Base-by-base conservation (phyloP, 208 protist species). In the Hexamita inflata region DNA sequence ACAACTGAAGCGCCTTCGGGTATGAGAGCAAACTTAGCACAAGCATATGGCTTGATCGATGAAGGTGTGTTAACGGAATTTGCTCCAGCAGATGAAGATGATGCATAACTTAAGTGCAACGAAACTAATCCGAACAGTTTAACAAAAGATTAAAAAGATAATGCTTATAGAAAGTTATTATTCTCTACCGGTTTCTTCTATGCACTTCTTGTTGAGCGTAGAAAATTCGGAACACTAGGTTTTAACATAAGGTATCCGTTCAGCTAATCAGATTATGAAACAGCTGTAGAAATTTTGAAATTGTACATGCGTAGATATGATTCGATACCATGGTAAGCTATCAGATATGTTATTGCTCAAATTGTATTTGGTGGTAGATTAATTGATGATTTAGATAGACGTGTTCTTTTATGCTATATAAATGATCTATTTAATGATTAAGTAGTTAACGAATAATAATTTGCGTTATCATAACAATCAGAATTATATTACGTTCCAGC, bases 191-290 rank as follows among this genome's bases (percentile, higher is more conserved):
- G 90, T 83, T 98, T 94, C 86, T 97, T 97, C 86, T 94, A 98
- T 82, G 89, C 90, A 26, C 85, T 97, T 28, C 83, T 98, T 59
- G 85, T 98, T 41, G 94, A 98, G 84, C 83, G 95, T 39, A 83
- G 91, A 39, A 98, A 98, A 87, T 98, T 97, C 86, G 88, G 89
- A 40, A 93, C 92, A 42, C 85, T 98, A 1, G 95, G 95, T 64
- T 98, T 93, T 88, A 96, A 96, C 84, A 92, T 96, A 29, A 81
- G 90, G 28, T 98, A 98, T 84, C 92, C 95, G 80, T 98, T 98
- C 85, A 96, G 93, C 80, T 88, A 93, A 64, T 92, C 90, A 28
- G 95, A 98, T 84, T 97, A 66, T 83, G 30, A 82, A 85, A 59
- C 93, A 13, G 91, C 86, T 57, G 89, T 93, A 82, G 91, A 89